phyloP scores from a whole-genome alignment of 352 stramenopile species.

The Pythium periplocum region DNA sequence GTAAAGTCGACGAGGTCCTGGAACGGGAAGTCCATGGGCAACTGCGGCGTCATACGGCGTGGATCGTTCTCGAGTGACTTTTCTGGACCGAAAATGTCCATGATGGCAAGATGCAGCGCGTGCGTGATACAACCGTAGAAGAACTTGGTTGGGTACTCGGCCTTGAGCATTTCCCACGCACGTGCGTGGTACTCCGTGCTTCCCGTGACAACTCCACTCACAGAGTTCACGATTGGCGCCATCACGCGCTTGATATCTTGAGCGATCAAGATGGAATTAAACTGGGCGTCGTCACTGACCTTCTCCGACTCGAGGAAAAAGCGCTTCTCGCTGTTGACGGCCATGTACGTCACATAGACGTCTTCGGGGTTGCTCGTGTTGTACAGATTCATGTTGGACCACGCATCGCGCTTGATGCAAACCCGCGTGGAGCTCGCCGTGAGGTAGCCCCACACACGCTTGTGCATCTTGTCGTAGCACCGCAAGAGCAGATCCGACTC shows the following conservation, averaged over 20 bases:
- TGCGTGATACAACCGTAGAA: slow-evolving; percentile 85
- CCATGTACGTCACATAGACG: slow-evolving; percentile 75
- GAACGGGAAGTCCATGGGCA: slow-evolving; percentile 75
- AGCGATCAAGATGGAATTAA: slow-evolving; percentile 77
- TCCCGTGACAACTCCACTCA: slow-evolving; percentile 71
- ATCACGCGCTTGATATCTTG: slow-evolving; percentile 83
- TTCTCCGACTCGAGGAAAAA: slow-evolving; percentile 83
- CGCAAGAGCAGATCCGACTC: slow-evolving; percentile 53
- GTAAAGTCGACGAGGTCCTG: slow-evolving; percentile 77
- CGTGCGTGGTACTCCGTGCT: slow-evolving; percentile 69
- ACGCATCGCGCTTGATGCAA: slow-evolving; percentile 76
- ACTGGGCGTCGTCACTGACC: slow-evolving; percentile 45
- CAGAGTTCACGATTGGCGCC: slow-evolving; percentile 55
- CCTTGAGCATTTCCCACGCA: slow-evolving; percentile 81
- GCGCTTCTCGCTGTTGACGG: slow-evolving; percentile 66
- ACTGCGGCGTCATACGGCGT: slow-evolving; percentile 49
- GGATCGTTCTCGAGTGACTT: slow-evolving; percentile 69
- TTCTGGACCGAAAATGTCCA: slow-evolving; percentile 76
- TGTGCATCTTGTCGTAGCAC: slow-evolving; percentile 85
- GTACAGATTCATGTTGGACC: slow-evolving; percentile 78
- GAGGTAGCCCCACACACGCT: slow-evolving; percentile 74
- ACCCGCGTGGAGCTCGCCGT: slow-evolving; percentile 54
- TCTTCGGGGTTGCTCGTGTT: slow-evolving; percentile 63
- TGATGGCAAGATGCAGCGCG: slow-evolving; percentile 71
- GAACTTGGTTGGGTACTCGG: slow-evolving; percentile 81